phyloP scores from a whole-genome alignment of 2,329 filamentous ascomycete genomes.

The Reticulascus tulasneorum region DNA sequence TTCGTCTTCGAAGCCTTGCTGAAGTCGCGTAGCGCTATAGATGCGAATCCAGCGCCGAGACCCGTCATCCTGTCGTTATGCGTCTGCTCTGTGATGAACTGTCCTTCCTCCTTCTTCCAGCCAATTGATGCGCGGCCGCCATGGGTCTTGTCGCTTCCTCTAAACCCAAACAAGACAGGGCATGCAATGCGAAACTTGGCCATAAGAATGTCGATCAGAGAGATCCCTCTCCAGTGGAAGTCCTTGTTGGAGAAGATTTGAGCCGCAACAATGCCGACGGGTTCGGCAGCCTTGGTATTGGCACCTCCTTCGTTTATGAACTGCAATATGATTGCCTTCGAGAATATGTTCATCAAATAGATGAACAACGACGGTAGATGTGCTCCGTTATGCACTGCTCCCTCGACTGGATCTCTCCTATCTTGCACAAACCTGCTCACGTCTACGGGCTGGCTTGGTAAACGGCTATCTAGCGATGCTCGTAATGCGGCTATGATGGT shows the following conservation, averaged over 20 bases:
- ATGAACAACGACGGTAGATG: constrained; percentile 63
- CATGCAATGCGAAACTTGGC: constrained; percentile 78
- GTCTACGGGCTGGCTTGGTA: constrained; percentile 51
- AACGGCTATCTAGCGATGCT: constrained; percentile 46
- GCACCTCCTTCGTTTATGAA: constrained; percentile 64
- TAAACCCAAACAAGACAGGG: constrained; percentile 81
- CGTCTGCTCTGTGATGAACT: constrained; percentile 63
- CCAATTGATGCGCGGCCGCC: constrained; percentile 65
- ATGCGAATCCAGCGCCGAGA: constrained; percentile 77
- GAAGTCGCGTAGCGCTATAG: constrained; percentile 80
- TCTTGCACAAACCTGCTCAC: constrained; percentile 49
- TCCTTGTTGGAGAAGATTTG: constrained; percentile 68
- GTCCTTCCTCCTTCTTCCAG: constrained; percentile 61
- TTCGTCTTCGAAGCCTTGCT: constrained; percentile 63
- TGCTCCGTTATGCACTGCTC: constrained; percentile 46
- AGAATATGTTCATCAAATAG: constrained; percentile 72
- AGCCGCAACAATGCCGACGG: constrained; percentile 72
- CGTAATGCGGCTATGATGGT: constrained; percentile 49
- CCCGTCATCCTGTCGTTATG: constrained; percentile 83
- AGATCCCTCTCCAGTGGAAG: constrained; percentile 62
- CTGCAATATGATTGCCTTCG: constrained; percentile 69
- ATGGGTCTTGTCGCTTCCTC: constrained; percentile 69
- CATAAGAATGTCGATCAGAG: constrained; percentile 78
- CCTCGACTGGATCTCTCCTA: constrained; percentile 42
- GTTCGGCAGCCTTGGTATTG: constrained; percentile 65